Evolutionary conservation across 2,329 filamentous ascomycete genomes (phyloP).

Genomic region (Scytalidium sp.): DNA sequence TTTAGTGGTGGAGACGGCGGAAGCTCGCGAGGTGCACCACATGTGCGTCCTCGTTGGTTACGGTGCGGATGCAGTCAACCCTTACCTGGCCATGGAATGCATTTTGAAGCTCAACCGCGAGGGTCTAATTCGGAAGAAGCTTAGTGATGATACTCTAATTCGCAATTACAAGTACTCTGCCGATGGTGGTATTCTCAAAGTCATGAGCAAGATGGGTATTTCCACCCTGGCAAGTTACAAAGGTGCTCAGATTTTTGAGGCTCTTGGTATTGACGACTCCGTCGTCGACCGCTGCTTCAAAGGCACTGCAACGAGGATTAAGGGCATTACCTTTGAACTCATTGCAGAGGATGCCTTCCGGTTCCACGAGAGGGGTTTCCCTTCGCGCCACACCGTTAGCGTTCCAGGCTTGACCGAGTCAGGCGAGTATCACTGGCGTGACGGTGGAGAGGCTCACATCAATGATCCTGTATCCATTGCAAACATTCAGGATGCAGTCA

Average conservation of each 20-base stretch:
- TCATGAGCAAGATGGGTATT: slow-evolving; percentile 99
- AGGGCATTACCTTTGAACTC: slow-evolving; percentile 87
- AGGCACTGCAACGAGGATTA: slow-evolving; percentile 90
- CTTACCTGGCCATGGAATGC: slow-evolving; percentile 93
- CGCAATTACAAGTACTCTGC: slow-evolving; percentile 97
- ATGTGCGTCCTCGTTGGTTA: slow-evolving; percentile 98
- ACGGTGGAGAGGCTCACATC: slow-evolving; percentile 91
- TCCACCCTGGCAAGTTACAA: slow-evolving; percentile 96
- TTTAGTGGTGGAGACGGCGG: slow-evolving; percentile 85
- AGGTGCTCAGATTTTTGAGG: slow-evolving; percentile 96
- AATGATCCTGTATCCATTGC: slow-evolving; percentile 94
- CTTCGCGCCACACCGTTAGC: slow-evolving; percentile 71
- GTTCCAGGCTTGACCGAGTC: slow-evolving; percentile 84
- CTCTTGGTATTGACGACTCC: slow-evolving; percentile 85
- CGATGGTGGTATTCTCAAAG: slow-evolving; percentile 94
- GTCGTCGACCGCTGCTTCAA: slow-evolving; percentile 95
- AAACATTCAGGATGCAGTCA: slow-evolving; percentile 94
- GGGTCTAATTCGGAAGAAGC: slow-evolving; percentile 85
- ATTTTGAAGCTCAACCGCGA: slow-evolving; percentile 96
- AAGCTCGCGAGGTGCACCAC: slow-evolving; percentile 96
- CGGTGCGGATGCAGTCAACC: slow-evolving; percentile 90
- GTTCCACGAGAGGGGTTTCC: slow-evolving; percentile 91
- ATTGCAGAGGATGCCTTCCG: slow-evolving; percentile 94
- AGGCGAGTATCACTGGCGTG: slow-evolving; percentile 97
- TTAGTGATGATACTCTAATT: slow-evolving; percentile 78